Evolutionary conservation across 2,329 filamentous ascomycete species (phyloP).

Genomic region (Ambrosiella cleistominuta): DNA sequence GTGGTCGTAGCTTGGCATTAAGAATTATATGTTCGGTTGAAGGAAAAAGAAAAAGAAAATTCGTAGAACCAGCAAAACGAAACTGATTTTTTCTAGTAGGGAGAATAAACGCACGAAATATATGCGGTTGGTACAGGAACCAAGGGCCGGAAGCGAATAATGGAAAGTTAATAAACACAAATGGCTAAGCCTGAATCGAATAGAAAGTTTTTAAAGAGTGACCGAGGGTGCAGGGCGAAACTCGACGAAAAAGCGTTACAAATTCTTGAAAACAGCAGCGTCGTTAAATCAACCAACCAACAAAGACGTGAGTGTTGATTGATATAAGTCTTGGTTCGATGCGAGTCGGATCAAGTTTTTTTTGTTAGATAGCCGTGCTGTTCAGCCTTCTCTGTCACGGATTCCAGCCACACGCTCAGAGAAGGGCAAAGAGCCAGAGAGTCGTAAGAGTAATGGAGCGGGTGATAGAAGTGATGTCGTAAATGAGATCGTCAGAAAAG

Average conservation of each 20-base stretch:
- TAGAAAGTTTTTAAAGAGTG: constrained; percentile 6
- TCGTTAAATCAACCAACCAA: background rate
- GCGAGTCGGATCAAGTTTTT: background rate
- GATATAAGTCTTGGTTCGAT: background rate
- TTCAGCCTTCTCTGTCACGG: constrained; percentile 10
- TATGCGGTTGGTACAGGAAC: background rate
- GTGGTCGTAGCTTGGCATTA: constrained; percentile 13
- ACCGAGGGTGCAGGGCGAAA: background rate
- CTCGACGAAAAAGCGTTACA: background rate
- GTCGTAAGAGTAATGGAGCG: background rate
- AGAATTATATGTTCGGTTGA: constrained; percentile 9
- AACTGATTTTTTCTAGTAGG: background rate
- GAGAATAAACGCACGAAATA: background rate
- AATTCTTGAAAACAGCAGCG: background rate
- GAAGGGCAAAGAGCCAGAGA: constrained; percentile 1
- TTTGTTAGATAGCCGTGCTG: constrained; percentile 1
- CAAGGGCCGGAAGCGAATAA: constrained; percentile 4
- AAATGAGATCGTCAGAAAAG: constrained; percentile 1
- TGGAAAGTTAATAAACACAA: constrained; percentile 7
- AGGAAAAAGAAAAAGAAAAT: constrained; percentile 5
- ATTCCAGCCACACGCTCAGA: constrained; percentile 10
- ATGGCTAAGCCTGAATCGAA: background rate
- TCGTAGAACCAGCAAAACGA: background rate
- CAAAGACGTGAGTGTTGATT: background rate
- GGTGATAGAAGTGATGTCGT: background rate